phyloP scores from a whole-genome alignment of 1,284 basidiomycete genomes.

The Mycena sp. region DNA sequence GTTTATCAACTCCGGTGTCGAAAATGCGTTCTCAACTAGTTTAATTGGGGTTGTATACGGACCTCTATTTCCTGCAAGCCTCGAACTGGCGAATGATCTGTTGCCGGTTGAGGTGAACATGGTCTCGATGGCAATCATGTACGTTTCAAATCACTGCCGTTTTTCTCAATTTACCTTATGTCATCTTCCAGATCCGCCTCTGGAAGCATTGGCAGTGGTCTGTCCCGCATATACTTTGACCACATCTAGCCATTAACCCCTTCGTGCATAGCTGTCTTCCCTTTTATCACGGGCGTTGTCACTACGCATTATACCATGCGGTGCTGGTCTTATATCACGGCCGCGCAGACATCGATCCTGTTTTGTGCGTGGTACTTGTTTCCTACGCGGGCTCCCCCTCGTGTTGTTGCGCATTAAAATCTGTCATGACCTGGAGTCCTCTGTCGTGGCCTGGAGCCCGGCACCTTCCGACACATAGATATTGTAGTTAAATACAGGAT shows the following conservation, averaged over 20 bases:
- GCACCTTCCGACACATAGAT: not conserved
- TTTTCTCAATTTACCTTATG: not conserved
- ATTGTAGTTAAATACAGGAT: constrained; percentile 3
- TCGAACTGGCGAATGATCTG: constrained; percentile 56
- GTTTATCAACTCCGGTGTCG: constrained; percentile 58
- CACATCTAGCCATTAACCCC: not conserved
- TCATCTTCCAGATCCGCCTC: constrained; percentile 46
- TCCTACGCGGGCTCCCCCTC: constrained; percentile 43
- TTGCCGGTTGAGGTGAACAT: constrained; percentile 59
- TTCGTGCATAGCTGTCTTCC: constrained; percentile 53
- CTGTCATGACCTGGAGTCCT: no score
- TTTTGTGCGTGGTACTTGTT: constrained; percentile 57
- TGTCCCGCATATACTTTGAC: constrained; percentile 26
- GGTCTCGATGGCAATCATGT: constrained; percentile 65
- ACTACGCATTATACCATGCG: constrained; percentile 53
- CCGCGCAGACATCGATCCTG: constrained; percentile 52
- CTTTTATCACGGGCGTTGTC: constrained; percentile 58
- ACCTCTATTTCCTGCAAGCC: constrained; percentile 58
- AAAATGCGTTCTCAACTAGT: constrained; percentile 56
- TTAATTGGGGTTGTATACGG: constrained; percentile 58
- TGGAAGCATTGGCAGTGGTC: constrained; percentile 56
- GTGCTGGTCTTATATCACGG: constrained; percentile 56
- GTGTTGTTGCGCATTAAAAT: constrained; percentile 1
- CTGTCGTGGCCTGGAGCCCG: no score
- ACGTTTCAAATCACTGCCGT: constrained; percentile 27